Percentiles rank a stretch among this genome's conserved stretches.
These are phyloP conservation scores for Ambrosiella xylebori DNA, from an alignment of 2,329 filamentous ascomycete genomes.

Conservation along the genomic window DNA sequence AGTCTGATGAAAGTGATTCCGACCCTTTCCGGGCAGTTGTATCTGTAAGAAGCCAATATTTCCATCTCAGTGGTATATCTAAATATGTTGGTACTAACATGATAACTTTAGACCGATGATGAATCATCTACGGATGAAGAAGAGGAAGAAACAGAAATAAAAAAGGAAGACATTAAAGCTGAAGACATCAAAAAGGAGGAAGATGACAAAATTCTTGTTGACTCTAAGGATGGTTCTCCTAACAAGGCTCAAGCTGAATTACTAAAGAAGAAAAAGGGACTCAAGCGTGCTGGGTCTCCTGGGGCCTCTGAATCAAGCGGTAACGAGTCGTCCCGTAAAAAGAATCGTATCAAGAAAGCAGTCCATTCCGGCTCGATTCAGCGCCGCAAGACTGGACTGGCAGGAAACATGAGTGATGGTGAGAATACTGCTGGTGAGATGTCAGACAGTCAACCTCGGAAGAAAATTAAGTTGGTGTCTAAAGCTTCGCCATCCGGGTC, in stretches of 20 bases:
- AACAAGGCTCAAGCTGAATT: slow-evolving; percentile 31
- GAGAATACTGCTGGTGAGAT: slow-evolving; percentile 54
- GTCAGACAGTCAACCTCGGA: slow-evolving; percentile 34
- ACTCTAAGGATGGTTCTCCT: slow-evolving; percentile 49
- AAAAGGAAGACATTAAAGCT: slow-evolving; percentile 22
- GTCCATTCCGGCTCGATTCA: slow-evolving; percentile 20
- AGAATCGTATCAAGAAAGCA: slow-evolving; percentile 45
- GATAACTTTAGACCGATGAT: slow-evolving; percentile 12
- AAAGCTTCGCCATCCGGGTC: slow-evolving; percentile 39
- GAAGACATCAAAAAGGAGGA: slow-evolving; percentile 34
- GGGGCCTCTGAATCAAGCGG: slow-evolving; percentile 81
- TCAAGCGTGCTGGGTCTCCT: slow-evolving; percentile 76
- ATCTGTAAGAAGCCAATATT: slow-evolving; percentile 17
- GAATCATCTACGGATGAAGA: slow-evolving; percentile 21
- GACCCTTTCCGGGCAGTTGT: slow-evolving; percentile 22
- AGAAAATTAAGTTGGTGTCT: slow-evolving; percentile 35
- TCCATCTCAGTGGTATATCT: neutral
- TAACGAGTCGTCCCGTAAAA: slow-evolving; percentile 72
- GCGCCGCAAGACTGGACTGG: slow-evolving; percentile 25
- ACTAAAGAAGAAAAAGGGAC: slow-evolving; percentile 37
- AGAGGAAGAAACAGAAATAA: slow-evolving; percentile 22
- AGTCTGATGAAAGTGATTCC: slow-evolving; percentile 42
- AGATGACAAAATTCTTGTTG: slow-evolving; percentile 35
- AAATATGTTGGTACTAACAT: neutral
- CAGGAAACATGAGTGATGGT: slow-evolving; percentile 52